A percentile compares a stretch with the other conserved stretches of the same genome.
phyloP scores from a whole-genome alignment of 495 filamentous ascomycete genomes.

The Penicillium nucicola region DNA sequence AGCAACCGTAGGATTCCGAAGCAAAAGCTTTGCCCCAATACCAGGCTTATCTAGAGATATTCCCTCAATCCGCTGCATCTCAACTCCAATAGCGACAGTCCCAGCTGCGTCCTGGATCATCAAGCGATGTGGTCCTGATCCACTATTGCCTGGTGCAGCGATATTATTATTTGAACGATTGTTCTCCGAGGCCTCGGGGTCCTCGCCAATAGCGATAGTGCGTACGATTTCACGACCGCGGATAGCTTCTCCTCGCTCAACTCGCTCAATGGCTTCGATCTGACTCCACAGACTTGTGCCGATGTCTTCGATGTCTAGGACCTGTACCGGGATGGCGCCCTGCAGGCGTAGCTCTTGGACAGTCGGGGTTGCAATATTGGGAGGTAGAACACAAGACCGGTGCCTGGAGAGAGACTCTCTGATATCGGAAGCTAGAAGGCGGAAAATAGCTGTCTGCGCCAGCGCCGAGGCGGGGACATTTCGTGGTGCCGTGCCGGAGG shows the following conservation, averaged over 20 bases:
- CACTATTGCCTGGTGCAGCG: constrained; percentile 21
- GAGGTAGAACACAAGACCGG: constrained; percentile 54
- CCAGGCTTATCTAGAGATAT: constrained; percentile 61
- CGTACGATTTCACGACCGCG: constrained; percentile 81
- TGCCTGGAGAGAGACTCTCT: constrained; percentile 52
- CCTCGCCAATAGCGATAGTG: constrained; percentile 53
- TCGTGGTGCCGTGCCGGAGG: constrained; percentile 32
- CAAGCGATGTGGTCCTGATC: constrained; percentile 69
- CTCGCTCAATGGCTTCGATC: constrained; percentile 78
- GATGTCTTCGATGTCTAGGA: constrained; percentile 82
- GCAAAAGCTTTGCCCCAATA: constrained; percentile 78
- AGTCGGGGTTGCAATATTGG: constrained; percentile 48
- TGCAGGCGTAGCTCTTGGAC: constrained; percentile 52
- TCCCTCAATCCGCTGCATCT: constrained; percentile 63
- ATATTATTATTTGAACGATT: constrained; percentile 9
- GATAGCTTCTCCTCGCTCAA: constrained; percentile 77
- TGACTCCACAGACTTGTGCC: constrained; percentile 75
- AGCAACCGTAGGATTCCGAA: constrained; percentile 64
- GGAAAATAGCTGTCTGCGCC: constrained; percentile 74
- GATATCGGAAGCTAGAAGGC: constrained; percentile 76
- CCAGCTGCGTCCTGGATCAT: constrained; percentile 79
- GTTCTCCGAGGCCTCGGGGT: constrained; percentile 30
- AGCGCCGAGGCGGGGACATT: constrained; percentile 69
- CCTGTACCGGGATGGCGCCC: constrained; percentile 69
- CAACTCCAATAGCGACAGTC: constrained; percentile 65